Percentiles rank a stretch among this genome's conserved stretches.
Conservation (phyloP, 2,329 filamentous ascomycete genomes). For the Aotearoamyces nothofagi region DNA sequence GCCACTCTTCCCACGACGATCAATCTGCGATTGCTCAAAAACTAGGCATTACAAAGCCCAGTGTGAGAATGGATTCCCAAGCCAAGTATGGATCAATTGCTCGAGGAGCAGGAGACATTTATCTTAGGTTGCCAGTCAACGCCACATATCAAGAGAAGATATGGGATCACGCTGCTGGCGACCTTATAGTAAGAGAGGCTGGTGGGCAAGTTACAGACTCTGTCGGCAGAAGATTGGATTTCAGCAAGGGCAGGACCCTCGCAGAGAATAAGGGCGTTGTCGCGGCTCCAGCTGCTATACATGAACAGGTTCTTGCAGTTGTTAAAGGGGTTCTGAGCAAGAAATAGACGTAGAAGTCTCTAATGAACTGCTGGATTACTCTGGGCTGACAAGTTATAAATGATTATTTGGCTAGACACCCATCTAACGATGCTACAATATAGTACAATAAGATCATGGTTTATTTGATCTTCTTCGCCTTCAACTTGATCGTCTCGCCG, state of each 20-base stretch:
- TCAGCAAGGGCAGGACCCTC: constrained; percentile 72
- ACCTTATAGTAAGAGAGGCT: constrained; percentile 85
- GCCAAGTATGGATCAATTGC: constrained; percentile 96
- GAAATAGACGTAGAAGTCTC: too few species aligned
- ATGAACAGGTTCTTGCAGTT: constrained; percentile 60
- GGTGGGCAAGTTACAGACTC: constrained; percentile 87
- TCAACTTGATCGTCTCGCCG: constrained; percentile 92
- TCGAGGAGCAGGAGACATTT: constrained; percentile 84
- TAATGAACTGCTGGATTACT: too few species aligned
- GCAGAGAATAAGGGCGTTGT: constrained; percentile 87
- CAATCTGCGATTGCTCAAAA: constrained; percentile 71
- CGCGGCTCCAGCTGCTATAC: constrained; percentile 65
- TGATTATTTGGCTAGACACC: too few species aligned
- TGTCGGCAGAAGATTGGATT: constrained; percentile 71
- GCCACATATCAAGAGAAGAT: constrained; percentile 96
- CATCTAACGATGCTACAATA: too few species aligned
- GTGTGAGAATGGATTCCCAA: constrained; percentile 93
- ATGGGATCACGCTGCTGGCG: constrained; percentile 95
- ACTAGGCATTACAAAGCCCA: constrained; percentile 77
- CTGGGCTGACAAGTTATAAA: too few species aligned
- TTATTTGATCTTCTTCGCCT: constrained; percentile 95
- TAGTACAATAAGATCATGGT: too few species aligned
- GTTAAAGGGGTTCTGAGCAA: constrained; percentile 63
- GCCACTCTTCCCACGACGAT: constrained; percentile 79
- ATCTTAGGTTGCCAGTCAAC: constrained; percentile 74